Percentiles rank a stretch among this genome's conserved stretches.
phyloP scores from a whole-genome alignment of 2,329 filamentous ascomycete species.

The Penicillium sumatraense region DNA sequence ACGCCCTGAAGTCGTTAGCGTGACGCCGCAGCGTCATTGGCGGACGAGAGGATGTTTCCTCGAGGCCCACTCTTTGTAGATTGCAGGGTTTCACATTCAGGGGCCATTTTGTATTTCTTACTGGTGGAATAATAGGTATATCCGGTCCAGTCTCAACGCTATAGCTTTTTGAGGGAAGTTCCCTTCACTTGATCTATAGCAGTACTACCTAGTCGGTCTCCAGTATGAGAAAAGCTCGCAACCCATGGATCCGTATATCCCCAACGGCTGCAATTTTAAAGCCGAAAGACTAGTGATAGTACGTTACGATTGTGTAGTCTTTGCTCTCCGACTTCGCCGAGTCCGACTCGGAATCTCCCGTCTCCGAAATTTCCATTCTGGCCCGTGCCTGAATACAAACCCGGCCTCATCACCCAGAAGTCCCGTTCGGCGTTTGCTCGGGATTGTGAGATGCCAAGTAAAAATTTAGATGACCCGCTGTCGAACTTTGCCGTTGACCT shows the following conservation, averaged over 20 bases:
- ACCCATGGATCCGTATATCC: neutral
- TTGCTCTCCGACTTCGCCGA: neutral
- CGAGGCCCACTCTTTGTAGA: conserved; percentile 1
- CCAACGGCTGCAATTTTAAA: neutral
- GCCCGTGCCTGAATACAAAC: neutral
- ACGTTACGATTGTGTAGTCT: no score
- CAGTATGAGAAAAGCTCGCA: neutral
- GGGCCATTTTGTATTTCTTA: neutral
- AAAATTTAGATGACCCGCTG: no score
- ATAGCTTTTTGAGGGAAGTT: neutral
- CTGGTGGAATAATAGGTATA: neutral
- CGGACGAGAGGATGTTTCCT: neutral
- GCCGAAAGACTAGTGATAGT: no score
- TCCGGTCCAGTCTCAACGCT: neutral
- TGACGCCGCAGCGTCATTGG: neutral
- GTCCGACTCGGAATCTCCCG: neutral
- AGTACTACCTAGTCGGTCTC: neutral
- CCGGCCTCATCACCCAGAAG: neutral
- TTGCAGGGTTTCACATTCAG: conserved; percentile 2
- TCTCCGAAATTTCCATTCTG: neutral
- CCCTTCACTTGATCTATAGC: neutral
- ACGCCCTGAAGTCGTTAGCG: neutral
- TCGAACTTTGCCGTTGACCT: no score
- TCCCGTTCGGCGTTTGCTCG: neutral
- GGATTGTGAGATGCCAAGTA: neutral